These are phyloP conservation scores for Ophiostoma piceae DNA, from an alignment of 2,329 filamentous ascomycete genomes.

Conservation along the genomic window DNA sequence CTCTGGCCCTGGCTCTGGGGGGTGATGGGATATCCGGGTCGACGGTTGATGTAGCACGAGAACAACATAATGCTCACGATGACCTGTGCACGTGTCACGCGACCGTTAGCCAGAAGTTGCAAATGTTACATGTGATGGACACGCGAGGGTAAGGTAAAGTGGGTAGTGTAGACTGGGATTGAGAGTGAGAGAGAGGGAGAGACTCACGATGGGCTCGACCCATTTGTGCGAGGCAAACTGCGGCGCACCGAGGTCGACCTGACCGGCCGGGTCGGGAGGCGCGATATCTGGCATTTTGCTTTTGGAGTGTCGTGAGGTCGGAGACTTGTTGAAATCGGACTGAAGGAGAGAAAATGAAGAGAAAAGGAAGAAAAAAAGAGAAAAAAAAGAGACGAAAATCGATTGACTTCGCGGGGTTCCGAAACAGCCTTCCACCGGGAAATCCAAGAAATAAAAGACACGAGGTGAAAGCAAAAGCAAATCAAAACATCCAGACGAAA, in stretches of 20 bases:
- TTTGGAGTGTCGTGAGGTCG: background rate
- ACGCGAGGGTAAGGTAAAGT: background rate
- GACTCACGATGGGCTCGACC: constrained; percentile 11
- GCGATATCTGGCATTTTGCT: background rate
- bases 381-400: background rate
- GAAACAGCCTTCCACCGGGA: background rate
- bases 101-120: background rate
- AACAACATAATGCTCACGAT: constrained; percentile 10
- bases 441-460: background rate
- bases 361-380: background rate
- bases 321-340: background rate
- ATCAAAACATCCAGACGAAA: background rate
- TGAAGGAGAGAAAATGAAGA: background rate
- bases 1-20: background rate
- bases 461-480: background rate
- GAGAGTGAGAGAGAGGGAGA: background rate
- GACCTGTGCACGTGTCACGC: background rate
- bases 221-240: constrained; percentile 14
- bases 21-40: background rate
- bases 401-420: background rate
- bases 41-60: constrained; percentile 12
- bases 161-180: background rate
- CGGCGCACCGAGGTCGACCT: background rate
- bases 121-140: background rate
- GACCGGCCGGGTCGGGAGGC: background rate